A percentile compares a stretch with the other conserved stretches of the same genome.
phyloP scores from a whole-genome alignment of 257 asterid genomes.

The Fraxinus cuspidata region DNA sequence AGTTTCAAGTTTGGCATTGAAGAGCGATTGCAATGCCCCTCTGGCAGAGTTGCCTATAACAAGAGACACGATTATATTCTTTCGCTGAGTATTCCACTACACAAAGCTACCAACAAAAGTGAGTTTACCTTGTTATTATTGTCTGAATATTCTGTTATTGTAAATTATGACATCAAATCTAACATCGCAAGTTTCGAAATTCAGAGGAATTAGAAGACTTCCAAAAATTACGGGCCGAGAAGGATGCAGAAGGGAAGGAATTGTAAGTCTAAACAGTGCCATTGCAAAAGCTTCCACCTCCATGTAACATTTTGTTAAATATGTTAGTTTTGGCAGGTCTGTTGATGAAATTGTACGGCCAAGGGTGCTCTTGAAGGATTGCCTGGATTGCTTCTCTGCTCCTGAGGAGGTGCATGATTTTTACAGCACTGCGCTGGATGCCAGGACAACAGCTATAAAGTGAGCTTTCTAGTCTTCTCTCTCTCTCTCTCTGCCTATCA shows the following conservation, averaged over 20 bases:
- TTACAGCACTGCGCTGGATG: slow-evolving; percentile 77
- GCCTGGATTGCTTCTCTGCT: slow-evolving; percentile 78
- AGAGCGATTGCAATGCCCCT: slow-evolving; percentile 83
- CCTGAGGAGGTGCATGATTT: slow-evolving; percentile 91
- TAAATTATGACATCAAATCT: slow-evolving; percentile 29
- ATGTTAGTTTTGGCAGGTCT: slow-evolving; percentile 49
- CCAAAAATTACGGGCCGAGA: slow-evolving; percentile 68
- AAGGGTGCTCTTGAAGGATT: slow-evolving; percentile 80
- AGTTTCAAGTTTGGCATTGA: slow-evolving; percentile 96
- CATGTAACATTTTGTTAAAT: slow-evolving; percentile 25
- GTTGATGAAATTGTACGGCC: slow-evolving; percentile 89
- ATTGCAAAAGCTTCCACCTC: slow-evolving; percentile 12
- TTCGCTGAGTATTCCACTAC: slow-evolving; percentile 80
- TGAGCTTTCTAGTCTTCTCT: slow-evolving; percentile 36
- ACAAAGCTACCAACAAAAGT: slow-evolving; percentile 89
- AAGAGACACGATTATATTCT: slow-evolving; percentile 78
- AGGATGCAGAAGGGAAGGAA: slow-evolving; percentile 69
- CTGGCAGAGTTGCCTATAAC: slow-evolving; percentile 92
- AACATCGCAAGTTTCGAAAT: slow-evolving; percentile 21
- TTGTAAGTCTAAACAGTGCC: slow-evolving; percentile 58
- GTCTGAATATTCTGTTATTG: slow-evolving; percentile 9
- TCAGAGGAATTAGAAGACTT: slow-evolving; percentile 81
- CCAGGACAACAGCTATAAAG: slow-evolving; percentile 87
- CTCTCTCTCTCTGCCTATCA: not conserved
- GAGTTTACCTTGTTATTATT: slow-evolving; percentile 35